Conservation (phyloP, 257 asterid species). For the Solanum habrochaites region DNA sequence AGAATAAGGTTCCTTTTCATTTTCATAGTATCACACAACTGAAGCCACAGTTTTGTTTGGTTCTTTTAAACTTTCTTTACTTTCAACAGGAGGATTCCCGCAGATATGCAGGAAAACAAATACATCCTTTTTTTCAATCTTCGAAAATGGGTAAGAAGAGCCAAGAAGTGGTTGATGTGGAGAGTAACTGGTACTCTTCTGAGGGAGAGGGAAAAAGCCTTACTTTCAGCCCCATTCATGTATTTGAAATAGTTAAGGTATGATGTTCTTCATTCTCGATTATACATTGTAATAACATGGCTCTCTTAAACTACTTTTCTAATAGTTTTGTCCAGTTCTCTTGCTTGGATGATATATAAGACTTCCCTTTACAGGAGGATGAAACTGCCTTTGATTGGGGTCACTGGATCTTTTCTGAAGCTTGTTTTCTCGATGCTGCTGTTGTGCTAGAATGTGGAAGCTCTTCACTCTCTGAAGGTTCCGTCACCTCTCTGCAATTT, state of each 20-base stretch:
- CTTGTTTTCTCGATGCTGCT: constrained; percentile 6
- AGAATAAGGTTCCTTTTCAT: not conserved
- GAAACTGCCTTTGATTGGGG: constrained; percentile 52
- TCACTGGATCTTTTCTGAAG: constrained; percentile 55
- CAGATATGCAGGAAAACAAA: constrained; percentile 70
- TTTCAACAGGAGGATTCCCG: constrained; percentile 70
- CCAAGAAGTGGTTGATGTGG: constrained; percentile 43
- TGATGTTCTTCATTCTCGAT: not conserved
- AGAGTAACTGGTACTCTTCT: constrained; percentile 15
- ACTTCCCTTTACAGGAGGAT: constrained; percentile 44
- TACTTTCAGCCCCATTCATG: constrained; percentile 64
- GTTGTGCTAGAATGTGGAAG: constrained; percentile 23
- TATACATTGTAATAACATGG: not conserved
- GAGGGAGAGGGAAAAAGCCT: constrained; percentile 47
- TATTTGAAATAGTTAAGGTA: constrained; percentile 67
- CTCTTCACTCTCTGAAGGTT: constrained; percentile 39
- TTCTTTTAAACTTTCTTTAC: not conserved
- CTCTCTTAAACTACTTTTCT: not conserved
- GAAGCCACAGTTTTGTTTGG: not conserved
- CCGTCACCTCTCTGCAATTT: constrained; percentile 46
- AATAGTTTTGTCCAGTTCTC: not conserved
- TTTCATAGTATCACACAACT: not conserved
- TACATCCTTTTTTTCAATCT: constrained; percentile 83
- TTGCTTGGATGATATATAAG: not conserved
- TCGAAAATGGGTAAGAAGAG: constrained; percentile 48